Evolutionary conservation across 768 basidiomycete species (phyloP).

Genomic region (Zangia roseola): DNA sequence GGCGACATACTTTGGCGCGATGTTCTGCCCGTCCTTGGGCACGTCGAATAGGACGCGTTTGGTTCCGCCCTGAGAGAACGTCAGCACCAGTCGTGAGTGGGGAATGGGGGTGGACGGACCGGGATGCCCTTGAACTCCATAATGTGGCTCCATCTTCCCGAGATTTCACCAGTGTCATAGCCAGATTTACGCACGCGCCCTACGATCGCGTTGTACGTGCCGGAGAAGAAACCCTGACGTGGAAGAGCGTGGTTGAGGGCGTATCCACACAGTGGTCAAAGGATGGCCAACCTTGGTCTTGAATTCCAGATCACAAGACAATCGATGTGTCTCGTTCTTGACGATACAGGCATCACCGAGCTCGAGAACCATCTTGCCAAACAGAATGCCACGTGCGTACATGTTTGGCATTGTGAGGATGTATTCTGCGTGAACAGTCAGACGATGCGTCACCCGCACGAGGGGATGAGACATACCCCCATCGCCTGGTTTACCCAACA

Average conservation of each 20-base stretch:
- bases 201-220: constrained; percentile 87
- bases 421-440: constrained; percentile 55
- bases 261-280: neutral
- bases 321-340: constrained; percentile 73
- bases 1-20: constrained; percentile 80
- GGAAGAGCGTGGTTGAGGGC: neutral
- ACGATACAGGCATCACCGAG: constrained; percentile 87
- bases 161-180: constrained; percentile 78
- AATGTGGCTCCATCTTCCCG: constrained; percentile 85
- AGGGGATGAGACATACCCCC: constrained; percentile 57
- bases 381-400: constrained; percentile 86
- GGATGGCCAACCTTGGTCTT: constrained; percentile 79
- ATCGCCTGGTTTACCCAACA: constrained; percentile 82
- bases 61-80: constrained; percentile 50
- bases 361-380: constrained; percentile 95
- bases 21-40: constrained; percentile 64
- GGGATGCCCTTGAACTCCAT: constrained; percentile 81
- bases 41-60: constrained; percentile 86
- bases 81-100: neutral
- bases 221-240: constrained; percentile 89
- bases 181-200: constrained; percentile 71
- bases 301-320: constrained; percentile 87
- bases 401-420: constrained; percentile 97
- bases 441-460: constrained; percentile 2
- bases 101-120: constrained; percentile 38